A percentile compares a stretch with the other conserved stretches of the same genome.
Conservation (phyloP, 2,329 filamentous ascomycete species). For the Metarhizium anisopliae region DNA sequence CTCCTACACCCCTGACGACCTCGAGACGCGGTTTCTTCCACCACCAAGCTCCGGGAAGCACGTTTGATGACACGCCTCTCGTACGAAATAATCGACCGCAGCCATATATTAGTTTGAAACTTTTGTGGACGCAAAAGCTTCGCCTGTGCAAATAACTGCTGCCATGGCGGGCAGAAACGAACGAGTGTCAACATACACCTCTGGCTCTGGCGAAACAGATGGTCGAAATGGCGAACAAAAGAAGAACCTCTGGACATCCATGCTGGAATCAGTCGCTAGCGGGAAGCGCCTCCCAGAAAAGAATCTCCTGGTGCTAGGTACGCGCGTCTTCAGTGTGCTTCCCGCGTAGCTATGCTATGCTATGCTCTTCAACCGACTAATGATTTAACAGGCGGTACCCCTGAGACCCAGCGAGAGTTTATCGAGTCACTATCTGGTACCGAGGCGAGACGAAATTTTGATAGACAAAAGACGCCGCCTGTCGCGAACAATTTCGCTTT, state of each 20-base stretch:
- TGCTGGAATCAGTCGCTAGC: slow-evolving; percentile 84
- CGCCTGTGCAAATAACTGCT: not conserved
- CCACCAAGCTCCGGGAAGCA: not conserved
- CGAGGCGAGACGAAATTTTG: slow-evolving; percentile 43
- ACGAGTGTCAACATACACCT: slow-evolving; percentile 50
- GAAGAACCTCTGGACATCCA: slow-evolving; percentile 88
- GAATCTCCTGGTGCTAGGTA: slow-evolving; percentile 79
- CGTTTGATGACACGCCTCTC: not conserved
- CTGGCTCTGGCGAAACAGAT: slow-evolving; percentile 45
- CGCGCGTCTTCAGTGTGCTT: slow-evolving; percentile 11
- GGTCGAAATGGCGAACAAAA: slow-evolving; percentile 60
- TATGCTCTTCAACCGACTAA: not conserved
- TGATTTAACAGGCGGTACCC: slow-evolving; percentile 55
- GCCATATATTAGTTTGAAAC: not conserved
- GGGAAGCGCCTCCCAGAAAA: slow-evolving; percentile 87
- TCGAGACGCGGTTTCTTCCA: slow-evolving; percentile 2
- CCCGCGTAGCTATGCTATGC: not conserved
- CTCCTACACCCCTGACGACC: slow-evolving; percentile 13
- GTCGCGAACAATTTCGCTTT: slow-evolving; percentile 88
- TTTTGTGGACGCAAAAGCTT: not conserved
- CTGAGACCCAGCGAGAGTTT: slow-evolving; percentile 78
- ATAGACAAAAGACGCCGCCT: slow-evolving; percentile 58
- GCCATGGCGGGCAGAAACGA: slow-evolving; percentile 44
- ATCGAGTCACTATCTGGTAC: slow-evolving; percentile 54
- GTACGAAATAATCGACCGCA: not conserved